Conservation (phyloP, 352 stramenopile genomes). For the Globisporangium nunn region DNA sequence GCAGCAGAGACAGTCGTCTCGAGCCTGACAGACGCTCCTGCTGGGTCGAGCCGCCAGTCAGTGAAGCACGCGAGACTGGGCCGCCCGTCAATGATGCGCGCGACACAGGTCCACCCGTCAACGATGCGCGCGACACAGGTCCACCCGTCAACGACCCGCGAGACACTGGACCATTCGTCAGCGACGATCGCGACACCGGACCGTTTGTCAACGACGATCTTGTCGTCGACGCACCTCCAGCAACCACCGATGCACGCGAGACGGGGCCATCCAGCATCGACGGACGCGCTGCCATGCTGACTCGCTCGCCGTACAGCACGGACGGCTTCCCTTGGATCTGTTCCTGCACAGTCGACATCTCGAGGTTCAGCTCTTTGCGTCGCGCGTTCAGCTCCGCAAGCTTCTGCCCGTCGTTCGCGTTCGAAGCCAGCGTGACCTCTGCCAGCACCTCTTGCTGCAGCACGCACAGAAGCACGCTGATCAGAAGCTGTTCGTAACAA, state of each 20-base stretch:
- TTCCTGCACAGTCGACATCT: conserved; percentile 68
- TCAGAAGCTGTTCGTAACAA: too few relatives aligned
- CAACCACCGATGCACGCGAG: not conserved
- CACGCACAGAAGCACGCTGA: not conserved
- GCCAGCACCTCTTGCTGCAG: conserved; percentile 57
- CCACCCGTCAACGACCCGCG: conserved; percentile 4
- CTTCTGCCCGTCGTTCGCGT: conserved; percentile 39
- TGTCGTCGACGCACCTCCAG: conserved; percentile 2
- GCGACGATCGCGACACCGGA: not conserved
- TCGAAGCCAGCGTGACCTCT: conserved; percentile 48
- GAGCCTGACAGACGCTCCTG: conserved; percentile 6
- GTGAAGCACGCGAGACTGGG: conserved; percentile 3
- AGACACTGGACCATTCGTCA: not conserved
- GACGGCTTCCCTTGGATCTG: conserved; percentile 12
- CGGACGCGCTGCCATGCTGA: conserved; percentile 21
- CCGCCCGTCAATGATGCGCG: conserved; percentile 2
- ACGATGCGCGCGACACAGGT: not conserved
- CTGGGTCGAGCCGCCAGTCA: conserved; percentile 2
- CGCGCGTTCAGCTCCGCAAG: conserved; percentile 43
- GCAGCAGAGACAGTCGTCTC: conserved; percentile 21
- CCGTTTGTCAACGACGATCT: conserved; percentile 1
- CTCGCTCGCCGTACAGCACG: conserved; percentile 18
- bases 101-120: not conserved
- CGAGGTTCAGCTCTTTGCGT: conserved; percentile 60
- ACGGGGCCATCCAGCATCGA: conserved; percentile 13